Base-by-base conservation (phyloP, 2,329 filamentous ascomycete species). In the Chaetomium globosum region DNA sequence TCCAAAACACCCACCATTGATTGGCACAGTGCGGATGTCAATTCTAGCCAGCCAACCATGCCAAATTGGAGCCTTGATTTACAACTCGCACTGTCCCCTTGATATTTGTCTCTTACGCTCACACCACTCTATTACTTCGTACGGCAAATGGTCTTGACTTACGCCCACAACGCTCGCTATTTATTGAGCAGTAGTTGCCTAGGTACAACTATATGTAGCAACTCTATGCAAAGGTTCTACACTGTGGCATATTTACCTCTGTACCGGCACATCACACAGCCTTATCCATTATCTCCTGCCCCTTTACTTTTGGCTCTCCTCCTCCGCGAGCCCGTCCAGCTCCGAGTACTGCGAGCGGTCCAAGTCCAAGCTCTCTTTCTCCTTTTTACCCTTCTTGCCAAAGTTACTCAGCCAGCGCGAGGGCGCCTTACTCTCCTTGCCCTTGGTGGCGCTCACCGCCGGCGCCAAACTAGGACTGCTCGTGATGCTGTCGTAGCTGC, bases 321-420 rank as follows among this genome's bases (percentile, higher is more conserved):
- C 68, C 57, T 68, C 68, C 4, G n/a, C 36, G 9, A 63, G 49
- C 21, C 54, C 67, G 51, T 68, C 66, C 39, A 61, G 59, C 59
- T 68, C 69, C 21, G 59, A 59, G 26, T 60, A 43, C 61, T 69
- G 71, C 21, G 77, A 75, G 63, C 78, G 74, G 48, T 87, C 85
- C 30, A 83, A 72, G 54, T 87, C 85, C 68, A 83, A 71, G 69
- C 82, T 84, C 70, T 85, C 83, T 77, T 83, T 85, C 53, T 85
- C 83, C 70, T 81, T 84, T 68, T 80, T 82, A 75, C 84, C 86
- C 78, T 86, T 87, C 76, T 85, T 86, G 73, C 85, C 85, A 52
- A 83, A 81, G 73, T 63, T 71, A 60, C 78, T 80, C 65, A 83
- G 81, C 71, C 84, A 80, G 60, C 81, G 74, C 67, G 77, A 76